These are phyloP conservation scores for Rhynchospora tenuis DNA, from an alignment of 176 grass and related monocot genomes.

Conservation along the genomic window DNA sequence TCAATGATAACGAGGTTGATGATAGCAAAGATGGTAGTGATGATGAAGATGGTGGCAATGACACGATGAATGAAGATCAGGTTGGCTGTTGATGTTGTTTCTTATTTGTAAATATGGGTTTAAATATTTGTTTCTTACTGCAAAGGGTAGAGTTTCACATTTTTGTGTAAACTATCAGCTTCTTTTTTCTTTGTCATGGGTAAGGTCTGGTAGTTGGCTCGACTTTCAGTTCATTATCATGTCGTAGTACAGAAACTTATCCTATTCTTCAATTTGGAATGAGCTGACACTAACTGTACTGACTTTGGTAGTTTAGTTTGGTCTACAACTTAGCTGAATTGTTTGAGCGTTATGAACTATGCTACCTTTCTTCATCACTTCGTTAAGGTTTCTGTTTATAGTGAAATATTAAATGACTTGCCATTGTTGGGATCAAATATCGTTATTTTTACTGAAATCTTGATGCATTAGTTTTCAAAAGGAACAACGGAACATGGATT, in stretches of 20 bases:
- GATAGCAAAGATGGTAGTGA: slow-evolving; percentile 28
- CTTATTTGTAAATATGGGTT: slow-evolving; percentile 1
- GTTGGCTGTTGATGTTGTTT: slow-evolving; percentile 18
- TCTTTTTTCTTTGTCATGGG: neutral
- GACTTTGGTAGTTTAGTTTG: no score
- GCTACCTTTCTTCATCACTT: neutral
- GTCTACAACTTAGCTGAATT: neutral
- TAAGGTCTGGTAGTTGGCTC: neutral
- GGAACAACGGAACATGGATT: no score
- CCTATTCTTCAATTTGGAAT: neutral
- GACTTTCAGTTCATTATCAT: neutral
- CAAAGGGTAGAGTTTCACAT: no score
- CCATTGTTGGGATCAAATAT: neutral
- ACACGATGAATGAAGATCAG: slow-evolving; percentile 52
- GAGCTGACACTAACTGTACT: neutral
- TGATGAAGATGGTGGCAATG: slow-evolving; percentile 3
- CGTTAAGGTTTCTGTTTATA: neutral
- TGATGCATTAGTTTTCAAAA: no score
- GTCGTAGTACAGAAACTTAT: neutral
- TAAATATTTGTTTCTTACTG: no score
- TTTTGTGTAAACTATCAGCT: neutral
- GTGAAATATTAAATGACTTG: neutral
- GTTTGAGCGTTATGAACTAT: neutral
- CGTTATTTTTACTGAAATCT: no score
- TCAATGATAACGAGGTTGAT: neutral